A percentile compares a stretch with the other conserved stretches of the same genome.
Evolutionary conservation across 164 flowering plant genomes (phyloP).

Genomic region (Kingdonia uniflora): DNA sequence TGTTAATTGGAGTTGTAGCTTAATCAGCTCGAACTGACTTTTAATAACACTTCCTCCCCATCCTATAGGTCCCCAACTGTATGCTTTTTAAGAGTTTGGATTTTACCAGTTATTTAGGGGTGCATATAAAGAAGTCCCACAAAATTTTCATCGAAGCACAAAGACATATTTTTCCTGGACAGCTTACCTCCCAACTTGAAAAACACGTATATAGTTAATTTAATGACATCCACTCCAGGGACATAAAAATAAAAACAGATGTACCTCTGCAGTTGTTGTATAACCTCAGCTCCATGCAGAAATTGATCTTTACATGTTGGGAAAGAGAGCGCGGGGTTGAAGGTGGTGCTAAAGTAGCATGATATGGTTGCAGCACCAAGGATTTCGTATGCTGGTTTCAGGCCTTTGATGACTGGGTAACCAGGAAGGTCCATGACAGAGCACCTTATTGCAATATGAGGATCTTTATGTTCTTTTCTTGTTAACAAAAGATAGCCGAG

Average conservation of each 20-base stretch:
- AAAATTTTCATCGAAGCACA: too few species aligned
- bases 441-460: constrained; percentile 47
- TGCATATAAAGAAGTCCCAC: too few species aligned
- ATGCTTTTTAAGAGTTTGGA: too few species aligned
- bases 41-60: too few species aligned
- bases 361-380: constrained; percentile 65
- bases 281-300: constrained; percentile 20
- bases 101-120: too few species aligned
- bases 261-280: constrained; percentile 59
- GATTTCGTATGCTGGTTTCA: constrained; percentile 49
- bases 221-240: not conserved
- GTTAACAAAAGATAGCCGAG: constrained; percentile 60
- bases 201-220: too few species aligned
- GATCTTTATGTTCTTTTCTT: constrained; percentile 34
- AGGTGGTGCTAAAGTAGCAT: constrained; percentile 42
- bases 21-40: too few species aligned
- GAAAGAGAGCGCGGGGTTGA: constrained; percentile 32
- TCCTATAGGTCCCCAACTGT: too few species aligned
- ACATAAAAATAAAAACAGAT: constrained; percentile 2
- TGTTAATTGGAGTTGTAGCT: too few species aligned
- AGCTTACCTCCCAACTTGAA: too few species aligned
- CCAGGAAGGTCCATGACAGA: constrained; percentile 23
- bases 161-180: too few species aligned
- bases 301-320: constrained; percentile 49
- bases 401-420: constrained; percentile 18